These are phyloP conservation scores for Gigaspora rosea DNA, from an alignment of 192 early-diverging fungal species.

Conservation along the genomic window DNA sequence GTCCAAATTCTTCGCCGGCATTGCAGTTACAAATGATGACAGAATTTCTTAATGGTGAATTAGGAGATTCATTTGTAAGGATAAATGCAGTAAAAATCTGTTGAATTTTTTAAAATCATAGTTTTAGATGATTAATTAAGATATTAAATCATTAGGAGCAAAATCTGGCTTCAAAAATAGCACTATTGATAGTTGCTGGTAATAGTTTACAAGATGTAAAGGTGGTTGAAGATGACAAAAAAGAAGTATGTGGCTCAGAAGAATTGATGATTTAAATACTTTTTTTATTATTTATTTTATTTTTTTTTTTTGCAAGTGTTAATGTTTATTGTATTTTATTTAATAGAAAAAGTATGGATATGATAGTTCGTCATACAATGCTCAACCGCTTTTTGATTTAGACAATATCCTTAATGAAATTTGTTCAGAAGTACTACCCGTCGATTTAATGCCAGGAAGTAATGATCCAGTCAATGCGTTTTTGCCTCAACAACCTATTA, in stretches of 20 bases:
- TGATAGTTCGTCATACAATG: slow-evolving; percentile 48
- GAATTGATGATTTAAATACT: neutral
- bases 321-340: neutral
- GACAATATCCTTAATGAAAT: slow-evolving; percentile 72
- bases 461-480: slow-evolving; percentile 75
- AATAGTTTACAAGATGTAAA: slow-evolving; percentile 61
- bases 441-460: slow-evolving; percentile 82
- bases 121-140: neutral
- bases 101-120: neutral
- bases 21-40: slow-evolving; percentile 71
- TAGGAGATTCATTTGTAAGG: slow-evolving; percentile 56
- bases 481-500: slow-evolving; percentile 88
- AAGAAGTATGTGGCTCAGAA: slow-evolving; percentile 32
- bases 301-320: neutral
- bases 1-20: slow-evolving; percentile 44
- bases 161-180: slow-evolving; percentile 55
- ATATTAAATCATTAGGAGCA: slow-evolving; percentile 51
- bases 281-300: neutral
- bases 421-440: slow-evolving; percentile 52
- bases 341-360: slow-evolving; percentile 56
- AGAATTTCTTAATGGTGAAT: slow-evolving; percentile 79
- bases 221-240: slow-evolving; percentile 47
- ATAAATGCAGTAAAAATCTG: neutral
- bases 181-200: slow-evolving; percentile 77
- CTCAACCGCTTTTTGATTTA: slow-evolving; percentile 52